These are phyloP conservation scores for Gnaphalium uliginosum DNA, from an alignment of 129 eudicot genomes.

Conservation along the genomic window DNA sequence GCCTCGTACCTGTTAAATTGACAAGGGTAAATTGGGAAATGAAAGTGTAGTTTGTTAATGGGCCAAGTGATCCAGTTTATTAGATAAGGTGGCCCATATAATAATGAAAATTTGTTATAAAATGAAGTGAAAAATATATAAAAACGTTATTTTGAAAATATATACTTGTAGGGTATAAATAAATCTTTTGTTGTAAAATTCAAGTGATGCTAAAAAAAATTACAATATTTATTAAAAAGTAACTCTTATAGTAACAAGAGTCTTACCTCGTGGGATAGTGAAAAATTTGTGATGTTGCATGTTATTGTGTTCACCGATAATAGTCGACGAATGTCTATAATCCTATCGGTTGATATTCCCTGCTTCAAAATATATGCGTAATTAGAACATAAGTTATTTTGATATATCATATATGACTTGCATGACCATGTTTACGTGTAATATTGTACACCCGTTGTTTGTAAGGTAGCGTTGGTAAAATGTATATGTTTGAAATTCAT, in stretches of 20 bases:
- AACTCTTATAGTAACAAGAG: not conserved
- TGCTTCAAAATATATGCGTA: constrained; percentile 25
- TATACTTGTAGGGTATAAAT: not conserved
- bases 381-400: not conserved
- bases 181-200: no score
- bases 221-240: no score
- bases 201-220: no score
- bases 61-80: constrained; percentile 13
- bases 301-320: constrained; percentile 66
- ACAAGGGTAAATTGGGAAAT: constrained; percentile 14
- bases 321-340: constrained; percentile 85
- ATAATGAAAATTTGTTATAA: not conserved
- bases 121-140: not conserved
- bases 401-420: constrained; percentile 5
- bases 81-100: constrained; percentile 28
- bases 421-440: constrained; percentile 12
- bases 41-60: constrained; percentile 8
- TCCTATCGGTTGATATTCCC: constrained; percentile 98
- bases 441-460: constrained; percentile 21
- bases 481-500: not conserved
- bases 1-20: constrained; percentile 63
- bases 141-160: not conserved
- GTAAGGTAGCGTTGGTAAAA: constrained; percentile 29
- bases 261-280: constrained; percentile 89
- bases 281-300: constrained; percentile 78